Conservation (phyloP, 495 filamentous ascomycete genomes). For the Barbatosphaeria neglecta region DNA sequence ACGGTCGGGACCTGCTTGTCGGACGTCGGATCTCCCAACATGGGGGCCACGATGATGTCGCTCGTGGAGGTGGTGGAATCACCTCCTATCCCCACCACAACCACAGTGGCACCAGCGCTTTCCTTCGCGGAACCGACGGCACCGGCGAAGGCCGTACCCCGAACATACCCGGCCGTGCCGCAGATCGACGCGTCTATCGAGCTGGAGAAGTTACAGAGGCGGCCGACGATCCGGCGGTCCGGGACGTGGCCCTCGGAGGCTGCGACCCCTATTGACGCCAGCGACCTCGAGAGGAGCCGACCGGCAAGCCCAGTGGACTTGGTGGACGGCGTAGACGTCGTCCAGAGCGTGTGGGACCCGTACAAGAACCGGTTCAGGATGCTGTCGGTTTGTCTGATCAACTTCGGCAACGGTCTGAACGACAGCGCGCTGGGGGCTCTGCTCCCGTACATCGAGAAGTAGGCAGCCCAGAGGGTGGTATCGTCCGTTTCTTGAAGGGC, state of each 20-base stretch:
- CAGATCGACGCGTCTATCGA: conserved; percentile 19
- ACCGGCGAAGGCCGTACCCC: conserved; percentile 21
- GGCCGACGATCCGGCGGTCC: not conserved
- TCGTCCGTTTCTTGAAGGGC: too few species aligned
- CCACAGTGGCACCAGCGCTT: not conserved
- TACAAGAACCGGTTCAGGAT: conserved; percentile 41
- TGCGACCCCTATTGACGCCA: conserved; percentile 16
- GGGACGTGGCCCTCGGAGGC: conserved; percentile 12
- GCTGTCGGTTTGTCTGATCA: conserved; percentile 35
- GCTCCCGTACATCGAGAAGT: conserved; percentile 58
- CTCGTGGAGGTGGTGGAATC: conserved; percentile 20
- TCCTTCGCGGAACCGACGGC: conserved; percentile 8
- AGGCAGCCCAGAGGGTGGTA: conserved; percentile 10
- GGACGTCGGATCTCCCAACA: conserved; percentile 2
- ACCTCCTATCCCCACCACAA: conserved; percentile 3
- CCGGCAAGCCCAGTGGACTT: conserved; percentile 24
- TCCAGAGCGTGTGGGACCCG: conserved; percentile 33
- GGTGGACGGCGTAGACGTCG: conserved; percentile 2
- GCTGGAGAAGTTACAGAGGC: conserved; percentile 13
- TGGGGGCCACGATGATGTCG: conserved; percentile 14
- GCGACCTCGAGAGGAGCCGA: conserved; percentile 43
- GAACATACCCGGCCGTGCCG: conserved; percentile 28
- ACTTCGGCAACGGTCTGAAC: conserved; percentile 46
- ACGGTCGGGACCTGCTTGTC: too few species aligned
- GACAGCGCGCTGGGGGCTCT: conserved; percentile 60